Evolutionary conservation across 2,329 filamentous ascomycete genomes (phyloP).

Genomic region (Alternaria novae-zelandiae): DNA sequence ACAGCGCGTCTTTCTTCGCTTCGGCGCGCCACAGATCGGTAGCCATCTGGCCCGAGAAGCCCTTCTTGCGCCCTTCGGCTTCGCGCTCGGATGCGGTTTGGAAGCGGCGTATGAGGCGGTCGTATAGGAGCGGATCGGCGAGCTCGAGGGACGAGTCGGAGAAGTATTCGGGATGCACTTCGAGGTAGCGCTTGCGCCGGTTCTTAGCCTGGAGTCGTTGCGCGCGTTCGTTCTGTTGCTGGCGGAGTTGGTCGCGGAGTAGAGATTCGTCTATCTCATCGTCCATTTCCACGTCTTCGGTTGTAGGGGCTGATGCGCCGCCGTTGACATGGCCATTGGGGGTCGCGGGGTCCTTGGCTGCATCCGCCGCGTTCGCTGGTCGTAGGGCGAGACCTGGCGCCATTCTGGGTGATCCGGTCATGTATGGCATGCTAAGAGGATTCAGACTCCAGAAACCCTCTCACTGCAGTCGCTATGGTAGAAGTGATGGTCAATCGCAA

Average conservation of each 20-base stretch:
- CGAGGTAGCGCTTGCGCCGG: conserved; percentile 77
- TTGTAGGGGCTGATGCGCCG: not conserved
- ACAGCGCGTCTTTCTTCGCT: conserved; percentile 70
- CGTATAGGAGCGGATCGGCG: conserved; percentile 80
- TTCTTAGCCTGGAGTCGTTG: conserved; percentile 69
- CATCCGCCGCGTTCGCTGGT: conserved; percentile 21
- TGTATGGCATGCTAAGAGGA: conserved; percentile 32
- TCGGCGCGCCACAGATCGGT: conserved; percentile 79
- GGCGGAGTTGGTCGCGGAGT: conserved; percentile 13
- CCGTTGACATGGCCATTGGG: conserved; percentile 5
- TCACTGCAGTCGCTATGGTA: not conserved
- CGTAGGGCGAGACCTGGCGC: conserved; percentile 29
- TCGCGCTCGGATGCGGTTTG: conserved; percentile 76
- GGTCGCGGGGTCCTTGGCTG: conserved; percentile 5
- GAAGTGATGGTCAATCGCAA: not conserved
- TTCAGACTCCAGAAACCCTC: not conserved
- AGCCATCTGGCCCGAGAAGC: conserved; percentile 80
- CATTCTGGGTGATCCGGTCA: conserved; percentile 29
- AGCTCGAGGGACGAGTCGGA: conserved; percentile 64
- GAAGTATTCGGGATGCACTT: conserved; percentile 76
- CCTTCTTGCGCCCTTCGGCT: conserved; percentile 73
- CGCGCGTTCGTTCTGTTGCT: conserved; percentile 28
- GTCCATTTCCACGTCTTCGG: conserved; percentile 19
- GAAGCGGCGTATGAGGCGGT: conserved; percentile 77
- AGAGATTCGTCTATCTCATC: conserved; percentile 21